Evolutionary conservation across 2,329 filamentous ascomycete species (phyloP).

Genomic region (Bipolaris victoriae): DNA sequence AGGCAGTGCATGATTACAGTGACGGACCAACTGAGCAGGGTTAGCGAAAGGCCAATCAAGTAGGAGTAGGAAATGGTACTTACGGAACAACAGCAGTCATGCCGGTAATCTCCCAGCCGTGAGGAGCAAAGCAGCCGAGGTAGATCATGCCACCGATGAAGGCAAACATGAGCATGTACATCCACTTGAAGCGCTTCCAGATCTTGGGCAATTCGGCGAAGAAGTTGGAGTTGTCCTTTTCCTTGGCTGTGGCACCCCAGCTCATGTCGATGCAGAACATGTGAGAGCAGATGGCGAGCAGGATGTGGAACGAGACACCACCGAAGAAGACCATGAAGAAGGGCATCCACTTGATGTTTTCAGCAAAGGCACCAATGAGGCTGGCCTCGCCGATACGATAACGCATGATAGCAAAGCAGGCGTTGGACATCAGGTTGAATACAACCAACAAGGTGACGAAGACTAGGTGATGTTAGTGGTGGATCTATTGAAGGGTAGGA

Average conservation of each 20-base stretch:
- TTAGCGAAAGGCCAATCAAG: conserved; percentile 4
- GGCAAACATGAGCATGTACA: conserved; percentile 69
- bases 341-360: conserved; percentile 68
- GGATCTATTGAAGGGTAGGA: too few species aligned
- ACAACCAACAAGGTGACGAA: conserved; percentile 67
- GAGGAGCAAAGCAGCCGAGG: conserved; percentile 70
- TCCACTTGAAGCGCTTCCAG: conserved; percentile 72
- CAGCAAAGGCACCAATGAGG: conserved; percentile 58
- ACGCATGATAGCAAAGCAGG: conserved; percentile 65
- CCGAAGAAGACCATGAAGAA: conserved; percentile 80
- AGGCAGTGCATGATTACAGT: conserved; percentile 71
- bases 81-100: conserved; percentile 71
- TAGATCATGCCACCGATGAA: conserved; percentile 67
- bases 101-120: conserved; percentile 56
- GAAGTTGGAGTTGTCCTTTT: conserved; percentile 81
- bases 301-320: conserved; percentile 78
- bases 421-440: conserved; percentile 66
- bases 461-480: conserved; percentile 55
- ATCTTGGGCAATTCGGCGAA: conserved; percentile 84
- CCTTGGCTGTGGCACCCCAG: conserved; percentile 83
- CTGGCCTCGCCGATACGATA: conserved; percentile 64
- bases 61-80: conserved; percentile 3
- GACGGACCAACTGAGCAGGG: conserved; percentile 59
- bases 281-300: conserved; percentile 76
- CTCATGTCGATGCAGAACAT: conserved; percentile 87